Evolutionary conservation across 148 eudicot species (phyloP).

Genomic region (Cornus controversa): DNA sequence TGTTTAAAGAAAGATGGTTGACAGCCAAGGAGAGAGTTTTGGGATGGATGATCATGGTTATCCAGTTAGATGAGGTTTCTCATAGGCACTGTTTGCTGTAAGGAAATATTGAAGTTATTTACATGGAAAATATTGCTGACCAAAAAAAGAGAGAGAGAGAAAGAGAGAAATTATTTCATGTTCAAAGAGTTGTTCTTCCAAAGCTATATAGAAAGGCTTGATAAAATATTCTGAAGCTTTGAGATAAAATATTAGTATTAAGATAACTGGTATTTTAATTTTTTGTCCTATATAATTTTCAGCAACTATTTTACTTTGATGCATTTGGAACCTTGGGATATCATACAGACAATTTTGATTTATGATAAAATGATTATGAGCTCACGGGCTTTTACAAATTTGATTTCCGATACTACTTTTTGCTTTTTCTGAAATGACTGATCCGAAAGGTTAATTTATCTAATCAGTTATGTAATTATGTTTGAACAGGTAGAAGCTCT

Average conservation of each 20-base stretch:
- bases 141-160: no score
- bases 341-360: not conserved
- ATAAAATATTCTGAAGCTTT: not conserved
- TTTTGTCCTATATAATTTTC: not conserved
- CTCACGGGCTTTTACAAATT: not conserved
- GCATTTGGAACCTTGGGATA: not conserved
- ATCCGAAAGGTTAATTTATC: not conserved
- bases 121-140: no score
- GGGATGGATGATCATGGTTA: not conserved
- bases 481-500: slow-evolving; percentile 67
- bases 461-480: not conserved
- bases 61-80: not conserved
- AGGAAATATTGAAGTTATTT: no score
- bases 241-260: not conserved
- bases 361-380: not conserved
- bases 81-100: not conserved
- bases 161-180: no score
- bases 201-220: not conserved
- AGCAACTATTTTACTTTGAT: not conserved
- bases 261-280: not conserved
- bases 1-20: slow-evolving; percentile 3
- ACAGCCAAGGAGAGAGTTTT: not conserved
- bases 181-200: not conserved
- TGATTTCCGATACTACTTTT: not conserved
- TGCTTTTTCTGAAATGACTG: not conserved